Conservation (phyloP, 306 rosid genomes). For the Prunus fruticosa region DNA sequence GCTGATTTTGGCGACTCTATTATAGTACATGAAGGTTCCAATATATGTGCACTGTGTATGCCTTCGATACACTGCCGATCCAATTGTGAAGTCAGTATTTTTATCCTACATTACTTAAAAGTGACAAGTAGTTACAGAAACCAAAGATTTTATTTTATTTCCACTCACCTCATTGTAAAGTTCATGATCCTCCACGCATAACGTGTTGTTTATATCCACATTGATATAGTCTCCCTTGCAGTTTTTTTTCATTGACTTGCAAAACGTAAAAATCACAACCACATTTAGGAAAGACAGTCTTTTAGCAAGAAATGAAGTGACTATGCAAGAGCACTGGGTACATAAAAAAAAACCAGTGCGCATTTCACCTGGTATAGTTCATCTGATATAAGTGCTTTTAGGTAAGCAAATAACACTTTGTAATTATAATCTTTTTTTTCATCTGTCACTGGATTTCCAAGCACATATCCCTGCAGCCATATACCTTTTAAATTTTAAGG, state of each 20-base stretch:
- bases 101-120: neutral
- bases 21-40: neutral
- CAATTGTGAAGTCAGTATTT: neutral
- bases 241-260: no score
- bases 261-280: no score
- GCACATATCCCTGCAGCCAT: constrained; percentile 17
- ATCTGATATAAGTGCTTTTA: neutral
- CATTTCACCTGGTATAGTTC: constrained; percentile 12
- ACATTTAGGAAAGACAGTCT: no score
- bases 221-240: neutral
- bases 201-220: constrained; percentile 2
- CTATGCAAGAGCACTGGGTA: no score
- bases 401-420: constrained; percentile 17
- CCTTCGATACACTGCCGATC: constrained; percentile 5
- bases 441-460: constrained; percentile 20
- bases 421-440: neutral
- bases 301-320: neutral
- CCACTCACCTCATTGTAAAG: constrained; percentile 2
- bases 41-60: neutral
- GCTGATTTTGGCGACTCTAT: neutral
- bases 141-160: neutral
- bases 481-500: neutral
- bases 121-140: neutral
- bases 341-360: no score
- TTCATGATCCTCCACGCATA: neutral